Conservation (phyloP, 78 protist genomes). For the Dictyostelium intermedium region DNA sequence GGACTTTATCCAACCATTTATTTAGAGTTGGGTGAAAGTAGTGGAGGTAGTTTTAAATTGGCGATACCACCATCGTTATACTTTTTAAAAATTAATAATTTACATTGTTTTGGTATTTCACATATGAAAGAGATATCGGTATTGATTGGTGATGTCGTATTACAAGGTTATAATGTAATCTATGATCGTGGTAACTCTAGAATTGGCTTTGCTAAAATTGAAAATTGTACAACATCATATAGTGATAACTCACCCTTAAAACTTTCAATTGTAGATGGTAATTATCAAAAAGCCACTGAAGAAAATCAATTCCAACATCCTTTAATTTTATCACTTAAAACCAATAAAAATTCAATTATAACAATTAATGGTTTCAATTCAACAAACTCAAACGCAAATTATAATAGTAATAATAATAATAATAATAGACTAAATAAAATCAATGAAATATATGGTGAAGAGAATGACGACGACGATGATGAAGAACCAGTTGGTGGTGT, state of each 20-base stretch:
- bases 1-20: constrained; percentile 17
- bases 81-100: background rate
- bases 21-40: background rate
- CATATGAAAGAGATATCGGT: background rate
- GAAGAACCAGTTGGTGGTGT: constrained; percentile 1
- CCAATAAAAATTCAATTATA: background rate
- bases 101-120: constrained; percentile 36
- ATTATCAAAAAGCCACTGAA: background rate
- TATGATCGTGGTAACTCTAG: constrained; percentile 1
- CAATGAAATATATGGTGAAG: background rate
- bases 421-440: background rate
- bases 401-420: background rate
- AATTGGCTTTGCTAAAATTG: constrained; percentile 43
- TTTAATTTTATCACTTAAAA: background rate
- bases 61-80: constrained; percentile 16
- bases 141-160: constrained; percentile 39
- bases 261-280: background rate
- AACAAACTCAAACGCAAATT: background rate
- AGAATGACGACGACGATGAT: background rate
- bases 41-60: background rate
- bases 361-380: background rate
- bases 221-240: background rate
- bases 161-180: constrained; percentile 36
- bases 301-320: background rate
- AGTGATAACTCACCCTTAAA: background rate